Evolutionary conservation across 805 yeast species (phyloP), one percentile per base, ranked within the genome.

Genomic region (Candida nemodendra): DNA sequence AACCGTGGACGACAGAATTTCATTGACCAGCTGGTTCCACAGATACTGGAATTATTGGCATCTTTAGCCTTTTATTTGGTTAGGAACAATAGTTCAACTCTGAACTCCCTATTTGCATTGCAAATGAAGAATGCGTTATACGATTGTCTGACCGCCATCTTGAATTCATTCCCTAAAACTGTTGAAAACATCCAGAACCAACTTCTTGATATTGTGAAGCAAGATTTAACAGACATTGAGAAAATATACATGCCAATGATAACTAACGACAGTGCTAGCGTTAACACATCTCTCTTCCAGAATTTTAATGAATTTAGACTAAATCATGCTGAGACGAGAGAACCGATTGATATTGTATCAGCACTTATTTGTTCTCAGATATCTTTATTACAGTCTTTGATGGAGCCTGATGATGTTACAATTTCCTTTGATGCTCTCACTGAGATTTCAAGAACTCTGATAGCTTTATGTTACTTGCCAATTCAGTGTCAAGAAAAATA

Each of bases 401-500:
- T 55, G 4, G 58, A 57, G 18, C 25, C 54, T 2, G 41, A 51
- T 2, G 37, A 52, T 13, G 25, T 47, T 3, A 19, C 43, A 2
- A 42, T 42, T 12, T 14, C 41, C 7, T 7, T 38, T 16, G 39
- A 39, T 30, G 55, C 34, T 33, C 47, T 54, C 13, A 43, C 41
- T 7, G 15, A 36, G 8, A 25, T 67, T 4, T 23, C 53, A 2
- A 51, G 59, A 7, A 39, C 65, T n/a, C 47, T 78, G 5, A 46
- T 68, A 1, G 47, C 49, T 3, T 56, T 74, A 7, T 58, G 78
- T 5, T 51, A 59, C 9, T 50, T 81, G 9, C 69, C 82, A 2
- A 41, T 51, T 1, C 71, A 66, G 4, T 59, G 65, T 0, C 57
- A 64, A 21, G 72, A 68, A 24, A 72, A 70, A 4, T 85, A 81